Evolutionary conservation across 768 basidiomycete species (phyloP), one percentile per base, ranked within the genome.

Genomic region (Cubamyces sp.): DNA sequence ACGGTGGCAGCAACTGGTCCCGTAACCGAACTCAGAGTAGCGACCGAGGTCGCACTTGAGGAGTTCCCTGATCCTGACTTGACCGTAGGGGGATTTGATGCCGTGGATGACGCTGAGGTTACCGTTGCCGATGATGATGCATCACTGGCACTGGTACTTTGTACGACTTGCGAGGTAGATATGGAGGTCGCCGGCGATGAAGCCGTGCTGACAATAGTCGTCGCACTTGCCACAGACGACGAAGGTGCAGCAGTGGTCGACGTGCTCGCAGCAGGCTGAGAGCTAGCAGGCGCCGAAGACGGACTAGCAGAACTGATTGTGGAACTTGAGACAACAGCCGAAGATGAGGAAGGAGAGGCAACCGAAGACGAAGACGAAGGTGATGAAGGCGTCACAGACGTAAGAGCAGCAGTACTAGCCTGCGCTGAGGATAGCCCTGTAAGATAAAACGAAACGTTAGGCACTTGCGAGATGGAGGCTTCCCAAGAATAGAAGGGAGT

Each of bases 391-490:
- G 61, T 62, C 26, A 54, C 52, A 47, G 62, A 58, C 43, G 57
- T 43, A 42, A 46, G 54, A 63, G 62, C 62, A 58, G 62, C 62
- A 63, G 62, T 45, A 57, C 62, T 58, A 54, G 62, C 62, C 62
- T 63, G 62, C 62, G 62, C 62, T 63, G 57, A 34, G 21, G 52
- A 52, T 45, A 45, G 30, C 57, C 48, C 57, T 59, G 48, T 45
- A 28, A 34, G 18, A 25, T 18, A 37, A 37, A 40, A 18, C 15
- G 23, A n/a, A 15, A 18, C 16, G 48, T 51, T 45, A 51, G 41
- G 46, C 39, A 42, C 12, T 41, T 39, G 15, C 16, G 6, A 11
- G 34, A 2, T 30, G 2, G 6, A 26, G 39, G 25, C 16, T 25
- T 18, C 3, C 18, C 21, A 11, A 48, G 47, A 51, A 19, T 30